Evolutionary conservation across 139 green algal species (phyloP), one percentile per base, ranked within the genome.

Genomic region (Penium margaritaceum): DNA sequence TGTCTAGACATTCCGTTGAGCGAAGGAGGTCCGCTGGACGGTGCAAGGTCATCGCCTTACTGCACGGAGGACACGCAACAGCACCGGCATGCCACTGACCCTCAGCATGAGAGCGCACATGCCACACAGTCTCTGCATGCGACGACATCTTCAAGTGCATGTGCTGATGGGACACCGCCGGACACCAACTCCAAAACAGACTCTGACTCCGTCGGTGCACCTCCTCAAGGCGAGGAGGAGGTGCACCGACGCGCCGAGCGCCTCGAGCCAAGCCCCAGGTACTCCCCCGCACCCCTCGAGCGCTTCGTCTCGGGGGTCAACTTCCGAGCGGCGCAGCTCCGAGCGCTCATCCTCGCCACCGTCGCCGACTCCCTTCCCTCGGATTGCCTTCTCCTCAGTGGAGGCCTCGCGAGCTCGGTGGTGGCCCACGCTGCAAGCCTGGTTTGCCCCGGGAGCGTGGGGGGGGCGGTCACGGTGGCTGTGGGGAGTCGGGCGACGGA

Each of bases 381-480:
- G 46, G 70, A 77, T 14, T 72, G 61, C 61, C 36, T 77, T 1
- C 58, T 77, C 14, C 47, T 77, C 7, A 76, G 62, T 77, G 70
- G 70, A 29, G 70, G 70, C 6, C 60, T 77, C 7, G 70, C 36
- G 0, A 76, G 32, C 24, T 46, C 35, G 27, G 65, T 77, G 5
- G 30, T 77, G 3, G 70, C 70, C 17, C 34, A 77, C 34, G 67
- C 67, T 5, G 65, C 65, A n/a, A 47, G 24, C 0, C 15, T 43
- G 6, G 34, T 69, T 24, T 37, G 67, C 15, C 39, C 39, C 19
- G 53, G 67, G 24, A 46, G 55, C 30, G 36, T 75, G 4, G 54
- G 24, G 35, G 47, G 12, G 14, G 70, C 61, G 0, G 53, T 77
- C 1, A 77, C 60, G 3, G 70, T 77, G 3, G 15, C 54, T 1